These are phyloP conservation scores for Erodium trifolium DNA, from an alignment of 441 rosid genomes.

Conservation along the genomic window DNA sequence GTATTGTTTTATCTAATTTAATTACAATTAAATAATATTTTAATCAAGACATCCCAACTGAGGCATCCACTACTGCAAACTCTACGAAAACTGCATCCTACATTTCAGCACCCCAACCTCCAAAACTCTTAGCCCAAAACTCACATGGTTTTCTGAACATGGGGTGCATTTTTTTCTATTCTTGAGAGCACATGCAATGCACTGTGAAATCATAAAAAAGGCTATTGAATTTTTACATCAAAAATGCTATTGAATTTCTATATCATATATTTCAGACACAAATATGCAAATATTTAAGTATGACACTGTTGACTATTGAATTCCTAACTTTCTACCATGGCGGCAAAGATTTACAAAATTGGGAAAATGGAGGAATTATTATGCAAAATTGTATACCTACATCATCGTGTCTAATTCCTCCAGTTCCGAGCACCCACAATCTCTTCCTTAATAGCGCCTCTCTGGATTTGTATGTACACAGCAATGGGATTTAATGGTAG, in stretches of 20 bases:
- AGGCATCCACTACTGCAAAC: too few relatives aligned
- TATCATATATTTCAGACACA: not conserved
- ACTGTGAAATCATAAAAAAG: not conserved
- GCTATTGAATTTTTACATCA: not conserved
- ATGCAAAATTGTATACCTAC: slow-evolving; percentile 2
- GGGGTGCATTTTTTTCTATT: not conserved
- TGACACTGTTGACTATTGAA: not conserved
- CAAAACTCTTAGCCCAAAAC: too few relatives aligned
- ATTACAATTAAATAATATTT: too few relatives aligned
- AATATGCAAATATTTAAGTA: slow-evolving; percentile 1
- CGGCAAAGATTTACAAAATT: not conserved
- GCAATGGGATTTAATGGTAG: slow-evolving; percentile 30
- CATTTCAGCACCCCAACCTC: too few relatives aligned
- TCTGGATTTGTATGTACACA: slow-evolving; percentile 1
- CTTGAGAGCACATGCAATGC: not conserved
- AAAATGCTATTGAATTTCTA: not conserved
- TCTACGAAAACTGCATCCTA: too few relatives aligned
- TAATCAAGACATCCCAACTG: too few relatives aligned
- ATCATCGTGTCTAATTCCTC: not conserved
- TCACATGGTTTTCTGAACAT: slow-evolving; percentile 8
- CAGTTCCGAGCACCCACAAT: not conserved
- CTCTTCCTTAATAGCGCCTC: not conserved
- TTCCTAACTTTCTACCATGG: not conserved
- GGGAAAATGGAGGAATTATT: not conserved
- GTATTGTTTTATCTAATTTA: too few relatives aligned